Conservation (phyloP, 2,329 filamentous ascomycete species). For the Diplodia intermedia region DNA sequence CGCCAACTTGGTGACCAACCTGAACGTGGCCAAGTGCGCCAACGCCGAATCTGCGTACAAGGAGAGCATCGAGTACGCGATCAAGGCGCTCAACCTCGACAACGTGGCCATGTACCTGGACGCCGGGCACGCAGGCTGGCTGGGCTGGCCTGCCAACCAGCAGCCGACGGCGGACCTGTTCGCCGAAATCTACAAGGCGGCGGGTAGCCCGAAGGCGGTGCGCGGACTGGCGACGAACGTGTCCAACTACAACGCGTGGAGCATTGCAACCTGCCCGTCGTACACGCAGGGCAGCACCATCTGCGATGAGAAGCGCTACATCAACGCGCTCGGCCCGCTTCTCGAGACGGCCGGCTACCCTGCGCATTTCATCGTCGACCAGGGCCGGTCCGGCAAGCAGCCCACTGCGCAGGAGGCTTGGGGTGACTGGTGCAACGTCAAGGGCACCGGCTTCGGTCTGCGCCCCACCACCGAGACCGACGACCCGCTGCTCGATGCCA, state of each 20-base stretch:
- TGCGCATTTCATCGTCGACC: slow-evolving; percentile 63
- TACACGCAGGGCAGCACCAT: slow-evolving; percentile 56
- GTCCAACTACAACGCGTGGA: slow-evolving; percentile 65
- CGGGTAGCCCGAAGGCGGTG: slow-evolving; percentile 55
- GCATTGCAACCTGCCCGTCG: slow-evolving; percentile 52
- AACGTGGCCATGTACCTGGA: slow-evolving; percentile 71
- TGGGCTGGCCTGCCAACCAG: slow-evolving; percentile 68
- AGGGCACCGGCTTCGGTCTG: slow-evolving; percentile 68
- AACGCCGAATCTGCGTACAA: slow-evolving; percentile 62
- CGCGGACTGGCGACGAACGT: slow-evolving; percentile 65
- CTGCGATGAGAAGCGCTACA: slow-evolving; percentile 62
- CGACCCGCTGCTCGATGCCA: slow-evolving; percentile 65
- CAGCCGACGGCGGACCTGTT: slow-evolving; percentile 58
- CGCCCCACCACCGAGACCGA: slow-evolving; percentile 69
- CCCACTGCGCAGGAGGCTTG: slow-evolving; percentile 62
- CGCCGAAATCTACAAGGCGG: slow-evolving; percentile 55
- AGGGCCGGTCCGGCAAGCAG: slow-evolving; percentile 66
- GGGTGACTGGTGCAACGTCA: slow-evolving; percentile 74
- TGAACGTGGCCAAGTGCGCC: slow-evolving; percentile 61
- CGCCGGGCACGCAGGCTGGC: slow-evolving; percentile 69
- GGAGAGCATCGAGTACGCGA: slow-evolving; percentile 62
- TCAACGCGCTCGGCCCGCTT: slow-evolving; percentile 60
- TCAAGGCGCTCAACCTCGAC: slow-evolving; percentile 63
- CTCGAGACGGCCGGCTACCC: slow-evolving; percentile 57
- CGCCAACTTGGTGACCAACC: slow-evolving; percentile 68